A percentile compares a stretch with the other conserved stretches of the same genome.
Evolutionary conservation across 2,329 filamentous ascomycete species (phyloP).

Genomic region (Mollisia scopiformis): DNA sequence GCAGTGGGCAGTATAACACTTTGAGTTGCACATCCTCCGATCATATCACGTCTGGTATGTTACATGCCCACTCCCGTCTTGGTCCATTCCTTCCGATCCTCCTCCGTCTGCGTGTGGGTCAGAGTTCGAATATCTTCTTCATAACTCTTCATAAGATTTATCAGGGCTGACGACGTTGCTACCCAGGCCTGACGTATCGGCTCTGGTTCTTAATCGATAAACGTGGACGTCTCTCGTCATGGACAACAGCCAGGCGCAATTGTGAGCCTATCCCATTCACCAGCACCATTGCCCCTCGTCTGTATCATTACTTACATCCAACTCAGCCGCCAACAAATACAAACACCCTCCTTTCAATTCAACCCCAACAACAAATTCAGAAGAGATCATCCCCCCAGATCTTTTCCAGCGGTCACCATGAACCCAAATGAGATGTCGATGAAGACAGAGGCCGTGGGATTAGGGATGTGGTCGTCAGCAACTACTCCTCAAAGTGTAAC

Average conservation of each 20-base stretch:
- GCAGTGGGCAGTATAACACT: slow-evolving; percentile 43
- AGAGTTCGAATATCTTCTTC: slow-evolving; percentile 24
- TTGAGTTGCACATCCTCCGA: slow-evolving; percentile 35
- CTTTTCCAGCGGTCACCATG: slow-evolving; percentile 51
- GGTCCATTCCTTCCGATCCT: slow-evolving; percentile 24
- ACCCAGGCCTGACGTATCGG: slow-evolving; percentile 26
- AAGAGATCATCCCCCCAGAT: slow-evolving; percentile 48
- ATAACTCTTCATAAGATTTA: slow-evolving; percentile 26
- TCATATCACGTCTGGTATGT: slow-evolving; percentile 36
- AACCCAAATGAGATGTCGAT: slow-evolving; percentile 52
- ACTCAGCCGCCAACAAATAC: slow-evolving; percentile 50
- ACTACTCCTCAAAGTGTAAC: slow-evolving; percentile 45
- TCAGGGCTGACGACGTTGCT: slow-evolving; percentile 38
- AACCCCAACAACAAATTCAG: slow-evolving; percentile 51
- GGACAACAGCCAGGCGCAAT: slow-evolving; percentile 54
- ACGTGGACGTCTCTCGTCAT: slow-evolving; percentile 43
- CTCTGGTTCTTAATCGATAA: slow-evolving; percentile 26
- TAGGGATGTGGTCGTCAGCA: slow-evolving; percentile 59
- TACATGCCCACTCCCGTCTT: slow-evolving; percentile 21
- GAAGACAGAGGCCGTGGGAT: slow-evolving; percentile 51
- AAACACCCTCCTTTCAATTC: slow-evolving; percentile 53
- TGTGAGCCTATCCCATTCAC: slow-evolving; percentile 50
- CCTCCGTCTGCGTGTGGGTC: slow-evolving; percentile 27
- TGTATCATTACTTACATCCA: slow-evolving; percentile 42
- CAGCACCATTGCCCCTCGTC: slow-evolving; percentile 28